Conservation (phyloP, 1,139 yeast genomes). For the Pneumocystis wakefieldiae region DNA sequence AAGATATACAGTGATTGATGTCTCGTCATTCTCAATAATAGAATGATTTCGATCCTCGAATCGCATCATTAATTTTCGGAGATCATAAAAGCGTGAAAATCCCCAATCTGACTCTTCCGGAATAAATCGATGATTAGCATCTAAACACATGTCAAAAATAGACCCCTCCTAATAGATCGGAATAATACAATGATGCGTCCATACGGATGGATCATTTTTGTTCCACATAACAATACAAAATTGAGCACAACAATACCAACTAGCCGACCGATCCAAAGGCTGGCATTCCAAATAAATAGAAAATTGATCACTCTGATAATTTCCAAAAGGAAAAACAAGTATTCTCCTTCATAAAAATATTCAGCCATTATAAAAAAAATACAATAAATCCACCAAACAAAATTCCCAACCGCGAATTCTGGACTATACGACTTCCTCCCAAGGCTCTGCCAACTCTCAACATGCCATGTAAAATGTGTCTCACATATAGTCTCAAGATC, state of each 20-base stretch:
- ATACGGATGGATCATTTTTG: constrained; percentile 49
- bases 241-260: constrained; percentile 83
- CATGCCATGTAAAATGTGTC: constrained; percentile 40
- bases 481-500: constrained; percentile 14
- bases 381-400: not conserved
- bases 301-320: constrained; percentile 26
- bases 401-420: constrained; percentile 26
- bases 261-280: constrained; percentile 26
- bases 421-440: constrained; percentile 31
- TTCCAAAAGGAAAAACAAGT: constrained; percentile 64
- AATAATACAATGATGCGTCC: constrained; percentile 5
- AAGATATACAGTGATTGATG: constrained; percentile 65
- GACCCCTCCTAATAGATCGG: not conserved
- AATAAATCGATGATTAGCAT: constrained; percentile 69
- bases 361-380: not conserved
- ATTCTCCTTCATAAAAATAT: constrained; percentile 26
- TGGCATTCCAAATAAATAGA: constrained; percentile 25
- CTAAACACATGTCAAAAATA: not conserved
- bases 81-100: constrained; percentile 58
- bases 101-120: constrained; percentile 88
- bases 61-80: constrained; percentile 32
- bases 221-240: constrained; percentile 78
- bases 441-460: constrained; percentile 47
- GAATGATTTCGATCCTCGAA: constrained; percentile 22
- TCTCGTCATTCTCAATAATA: constrained; percentile 40